Conservation (phyloP, 176 grass and related monocot species). For the Avena sativa region DNA sequence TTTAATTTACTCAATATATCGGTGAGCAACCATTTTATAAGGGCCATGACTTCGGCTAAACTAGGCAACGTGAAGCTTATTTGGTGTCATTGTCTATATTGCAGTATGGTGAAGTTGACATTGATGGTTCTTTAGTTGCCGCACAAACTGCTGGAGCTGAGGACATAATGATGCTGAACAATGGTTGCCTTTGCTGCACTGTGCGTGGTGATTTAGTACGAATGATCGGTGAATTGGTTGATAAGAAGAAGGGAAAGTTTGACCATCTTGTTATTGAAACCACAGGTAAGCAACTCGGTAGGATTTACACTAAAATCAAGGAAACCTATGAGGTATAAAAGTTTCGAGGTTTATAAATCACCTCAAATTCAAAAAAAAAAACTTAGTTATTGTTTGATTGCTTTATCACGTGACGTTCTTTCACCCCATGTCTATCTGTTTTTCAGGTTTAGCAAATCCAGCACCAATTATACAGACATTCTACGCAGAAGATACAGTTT, state of each 20-base stretch:
- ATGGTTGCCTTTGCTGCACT: slow-evolving; percentile 98
- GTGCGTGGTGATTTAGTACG: slow-evolving; percentile 97
- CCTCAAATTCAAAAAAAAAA: background rate
- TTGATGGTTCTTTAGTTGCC: slow-evolving; percentile 91
- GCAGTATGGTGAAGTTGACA: slow-evolving; percentile 97
- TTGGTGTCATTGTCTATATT: slow-evolving; percentile 39
- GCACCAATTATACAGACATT: slow-evolving; percentile 98
- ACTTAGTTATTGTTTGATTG: slow-evolving; percentile 14
- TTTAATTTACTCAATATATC: slow-evolving; percentile 11
- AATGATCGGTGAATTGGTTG: slow-evolving; percentile 96
- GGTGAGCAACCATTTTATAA: background rate
- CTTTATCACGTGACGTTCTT: background rate
- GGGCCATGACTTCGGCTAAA: background rate
- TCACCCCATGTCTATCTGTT: slow-evolving; percentile 15
- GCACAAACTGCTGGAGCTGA: slow-evolving; percentile 86
- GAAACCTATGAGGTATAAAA: background rate
- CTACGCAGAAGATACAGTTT: slow-evolving; percentile 90
- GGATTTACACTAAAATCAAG: background rate
- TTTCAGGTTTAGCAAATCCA: slow-evolving; percentile 87
- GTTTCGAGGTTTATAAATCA: background rate
- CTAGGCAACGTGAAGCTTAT: background rate
- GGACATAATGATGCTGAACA: slow-evolving; percentile 98
- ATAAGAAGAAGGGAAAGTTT: slow-evolving; percentile 93
- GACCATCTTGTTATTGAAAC: slow-evolving; percentile 98
- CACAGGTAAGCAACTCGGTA: slow-evolving; percentile 59